Evolutionary conservation across 331 rosid species (phyloP), one percentile per base, ranked within the genome.

Genomic region (Acacia pycnantha): DNA sequence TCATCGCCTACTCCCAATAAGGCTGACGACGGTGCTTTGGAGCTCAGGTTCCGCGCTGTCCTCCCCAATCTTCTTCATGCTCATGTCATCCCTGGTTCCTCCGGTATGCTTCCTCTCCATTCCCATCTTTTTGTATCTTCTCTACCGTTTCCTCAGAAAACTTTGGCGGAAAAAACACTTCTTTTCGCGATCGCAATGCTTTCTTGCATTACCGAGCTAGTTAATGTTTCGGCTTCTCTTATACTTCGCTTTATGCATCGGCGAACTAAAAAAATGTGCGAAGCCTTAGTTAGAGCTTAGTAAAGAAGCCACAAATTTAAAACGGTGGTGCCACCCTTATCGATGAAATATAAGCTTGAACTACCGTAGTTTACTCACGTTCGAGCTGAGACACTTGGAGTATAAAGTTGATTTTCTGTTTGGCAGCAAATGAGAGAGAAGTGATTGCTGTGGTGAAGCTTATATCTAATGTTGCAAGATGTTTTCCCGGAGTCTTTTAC

Each of bases 21-120:
- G 62, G 77, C 85, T 37, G 84, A 84, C 81, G 94, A 92, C 88
- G 87, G 77, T 81, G 98, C 86, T 70, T 86, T 93, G 88, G 93
- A 91, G 72, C 66, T 41, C 58, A 68, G 97, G 46, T 95, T 95
- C 89, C 97, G 99, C n/a, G 82, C 90, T 59, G 92, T 93, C 59
- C 94, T 95, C 35, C 99, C 97, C 59, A 84, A 88, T 86, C 98
- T 95, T 48, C 92, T 95, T 66, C 90, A 88, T 48, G 54, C 93
- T 47, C 82, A 87, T 24, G 94, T 93, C 77, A 85, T 88, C 40
- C 93, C 99, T 35, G 86, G 94, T 80, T 86, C 97, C 68, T 76
- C 97, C 29, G 93, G 93, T 89, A 84, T 35, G 19, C 43, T 79
- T n/a, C 29, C 40, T 62, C 79, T 56, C 37, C 31, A 33, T 18